Conservation (phyloP, 257 asterid genomes). For the Nicotiana otophora region DNA sequence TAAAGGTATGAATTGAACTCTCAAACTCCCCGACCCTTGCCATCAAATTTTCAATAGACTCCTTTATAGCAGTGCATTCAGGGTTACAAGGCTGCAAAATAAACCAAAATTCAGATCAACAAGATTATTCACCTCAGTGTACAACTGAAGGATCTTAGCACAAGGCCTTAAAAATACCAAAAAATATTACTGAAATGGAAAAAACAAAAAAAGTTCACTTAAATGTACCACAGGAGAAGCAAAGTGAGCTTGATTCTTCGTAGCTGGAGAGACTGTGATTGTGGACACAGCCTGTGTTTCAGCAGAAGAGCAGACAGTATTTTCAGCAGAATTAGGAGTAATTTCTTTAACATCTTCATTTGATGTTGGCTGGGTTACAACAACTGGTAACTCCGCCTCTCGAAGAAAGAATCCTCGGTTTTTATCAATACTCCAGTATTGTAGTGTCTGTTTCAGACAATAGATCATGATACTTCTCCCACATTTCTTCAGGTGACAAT, state of each 20-base stretch:
- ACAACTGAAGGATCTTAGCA: not conserved
- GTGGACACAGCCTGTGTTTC: not conserved
- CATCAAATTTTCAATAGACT: not conserved
- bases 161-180: no score
- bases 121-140: rapidly evolving
- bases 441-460: not conserved
- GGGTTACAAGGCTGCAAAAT: not conserved
- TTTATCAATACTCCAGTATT: not conserved
- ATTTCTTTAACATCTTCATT: not conserved
- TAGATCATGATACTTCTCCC: not conserved
- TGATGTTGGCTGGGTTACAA: not conserved
- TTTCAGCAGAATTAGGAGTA: no score
- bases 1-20: not conserved
- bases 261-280: not conserved
- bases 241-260: not conserved
- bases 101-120: not conserved
- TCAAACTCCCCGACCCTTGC: not conserved
- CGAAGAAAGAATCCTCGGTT: not conserved
- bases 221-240: not conserved
- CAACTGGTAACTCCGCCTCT: not conserved
- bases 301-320: not conserved
- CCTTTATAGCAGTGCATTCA: not conserved
- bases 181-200: not conserved
- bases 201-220: not conserved
- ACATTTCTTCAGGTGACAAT: rapidly evolving